These are phyloP conservation scores for Pleurotus citrinopileatus DNA, from an alignment of 768 basidiomycete species.

Conservation along the genomic window DNA sequence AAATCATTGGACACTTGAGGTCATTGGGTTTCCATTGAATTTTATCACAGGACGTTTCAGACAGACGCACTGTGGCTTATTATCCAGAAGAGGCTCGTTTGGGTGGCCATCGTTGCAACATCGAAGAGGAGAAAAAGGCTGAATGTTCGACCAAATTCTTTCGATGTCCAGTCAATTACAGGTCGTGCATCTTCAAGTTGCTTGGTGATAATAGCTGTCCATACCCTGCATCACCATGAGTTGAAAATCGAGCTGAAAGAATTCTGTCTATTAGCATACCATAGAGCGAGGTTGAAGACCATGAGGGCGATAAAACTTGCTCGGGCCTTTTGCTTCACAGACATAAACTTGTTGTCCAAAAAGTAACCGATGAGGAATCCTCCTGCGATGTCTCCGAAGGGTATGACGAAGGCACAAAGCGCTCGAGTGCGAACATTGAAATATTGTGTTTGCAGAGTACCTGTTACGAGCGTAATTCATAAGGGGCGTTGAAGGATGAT, in stretches of 20 bases:
- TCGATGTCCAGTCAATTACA: constrained; percentile 31
- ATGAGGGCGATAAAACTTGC: constrained; percentile 26
- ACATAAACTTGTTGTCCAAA: constrained; percentile 25
- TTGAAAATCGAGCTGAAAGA: not conserved
- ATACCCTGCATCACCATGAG: constrained; percentile 18
- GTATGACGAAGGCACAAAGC: constrained; percentile 26
- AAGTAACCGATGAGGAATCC: constrained; percentile 29
- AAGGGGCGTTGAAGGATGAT: not conserved
- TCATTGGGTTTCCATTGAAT: not conserved
- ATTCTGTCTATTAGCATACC: constrained; percentile 12
- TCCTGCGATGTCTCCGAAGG: constrained; percentile 26
- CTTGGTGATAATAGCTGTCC: constrained; percentile 29
- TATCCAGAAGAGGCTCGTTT: constrained; percentile 30
- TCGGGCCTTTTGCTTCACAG: constrained; percentile 28
- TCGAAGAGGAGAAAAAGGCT: constrained; percentile 28
- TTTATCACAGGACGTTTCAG: no score
- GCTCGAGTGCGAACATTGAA: constrained; percentile 28
- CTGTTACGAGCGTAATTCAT: constrained; percentile 4
- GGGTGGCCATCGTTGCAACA: constrained; percentile 30
- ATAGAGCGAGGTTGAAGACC: constrained; percentile 26
- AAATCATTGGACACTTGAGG: constrained; percentile 31
- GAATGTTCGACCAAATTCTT: constrained; percentile 27
- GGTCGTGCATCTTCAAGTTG: constrained; percentile 26
- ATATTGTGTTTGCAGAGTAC: constrained; percentile 30
- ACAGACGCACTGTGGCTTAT: constrained; percentile 28